Evolutionary conservation across 2,329 filamentous ascomycete genomes (phyloP).

Genomic region (Nemania sp.): DNA sequence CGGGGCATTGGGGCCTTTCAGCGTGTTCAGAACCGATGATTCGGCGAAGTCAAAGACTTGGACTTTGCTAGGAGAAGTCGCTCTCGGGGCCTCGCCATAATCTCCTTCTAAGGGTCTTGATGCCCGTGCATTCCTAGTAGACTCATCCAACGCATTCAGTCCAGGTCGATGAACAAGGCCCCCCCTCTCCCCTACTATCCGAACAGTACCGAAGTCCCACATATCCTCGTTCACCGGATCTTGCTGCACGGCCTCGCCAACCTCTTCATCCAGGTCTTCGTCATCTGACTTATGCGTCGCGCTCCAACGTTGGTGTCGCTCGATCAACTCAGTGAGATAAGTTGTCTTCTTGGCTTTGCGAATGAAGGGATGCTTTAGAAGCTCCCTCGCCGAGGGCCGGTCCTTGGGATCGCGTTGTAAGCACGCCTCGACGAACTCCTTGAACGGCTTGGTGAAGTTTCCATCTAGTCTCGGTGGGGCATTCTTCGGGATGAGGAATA

Average conservation of each 20-base stretch:
- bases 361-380: constrained; percentile 89
- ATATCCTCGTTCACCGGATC: constrained; percentile 75
- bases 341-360: constrained; percentile 90
- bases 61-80: constrained; percentile 57
- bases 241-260: constrained; percentile 61
- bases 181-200: constrained; percentile 72
- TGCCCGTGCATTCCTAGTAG: constrained; percentile 75
- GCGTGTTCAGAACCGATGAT: constrained; percentile 55
- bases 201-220: constrained; percentile 98
- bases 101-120: constrained; percentile 58
- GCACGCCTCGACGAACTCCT: constrained; percentile 83
- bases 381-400: constrained; percentile 81
- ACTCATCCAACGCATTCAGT: constrained; percentile 75
- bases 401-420: constrained; percentile 88
- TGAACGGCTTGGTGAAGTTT: constrained; percentile 80
- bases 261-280: constrained; percentile 67
- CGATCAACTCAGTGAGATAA: constrained; percentile 95
- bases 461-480: constrained; percentile 80
- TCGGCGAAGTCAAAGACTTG: constrained; percentile 49
- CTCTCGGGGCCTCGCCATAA: constrained; percentile 57
- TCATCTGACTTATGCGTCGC: constrained; percentile 75
- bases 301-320: constrained; percentile 85
- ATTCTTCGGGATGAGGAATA: constrained; percentile 96
- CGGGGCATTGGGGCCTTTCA: constrained; percentile 54
- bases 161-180: constrained; percentile 60